Conservation (phyloP, 208 protist species). For the Acanthamoeba castellanii region DNA sequence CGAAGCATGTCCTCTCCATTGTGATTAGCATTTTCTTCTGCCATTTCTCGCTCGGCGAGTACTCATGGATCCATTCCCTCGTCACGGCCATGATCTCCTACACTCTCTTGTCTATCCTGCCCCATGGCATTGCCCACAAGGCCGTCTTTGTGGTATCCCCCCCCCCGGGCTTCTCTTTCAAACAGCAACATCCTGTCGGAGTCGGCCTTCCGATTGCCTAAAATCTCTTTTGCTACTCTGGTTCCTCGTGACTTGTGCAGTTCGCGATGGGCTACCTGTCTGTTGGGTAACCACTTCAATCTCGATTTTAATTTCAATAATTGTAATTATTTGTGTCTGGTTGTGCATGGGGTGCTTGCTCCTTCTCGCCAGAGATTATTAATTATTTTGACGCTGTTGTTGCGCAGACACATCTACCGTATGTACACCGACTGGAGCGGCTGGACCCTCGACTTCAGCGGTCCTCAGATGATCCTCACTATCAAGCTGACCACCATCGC, state of each 20-base stretch:
- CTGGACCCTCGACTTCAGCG: conserved; percentile 87
- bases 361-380: not conserved
- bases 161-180: not conserved
- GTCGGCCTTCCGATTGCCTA: too few relatives aligned
- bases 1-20: conserved; percentile 60
- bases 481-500: conserved; percentile 85
- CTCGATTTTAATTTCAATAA: not conserved
- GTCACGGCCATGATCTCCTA: conserved; percentile 45
- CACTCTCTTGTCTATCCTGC: not conserved
- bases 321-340: not conserved
- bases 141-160: conserved; percentile 69
- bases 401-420: conserved; percentile 85
- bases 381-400: not conserved
- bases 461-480: conserved; percentile 88
- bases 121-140: conserved; percentile 50
- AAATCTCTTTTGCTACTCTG: too few relatives aligned
- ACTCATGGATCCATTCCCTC: conserved; percentile 56
- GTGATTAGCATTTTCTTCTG: conserved; percentile 47
- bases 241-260: not conserved
- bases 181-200: too few relatives aligned
- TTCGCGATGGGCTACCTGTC: conserved; percentile 61
- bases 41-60: conserved; percentile 52
- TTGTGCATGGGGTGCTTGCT: not conserved
- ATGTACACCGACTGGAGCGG: conserved; percentile 87
- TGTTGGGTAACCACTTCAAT: conserved; percentile 43